A percentile compares a stretch with the other conserved stretches of the same genome.
phyloP scores from a whole-genome alignment of 306 rosid species.

The Luffa acutangula region DNA sequence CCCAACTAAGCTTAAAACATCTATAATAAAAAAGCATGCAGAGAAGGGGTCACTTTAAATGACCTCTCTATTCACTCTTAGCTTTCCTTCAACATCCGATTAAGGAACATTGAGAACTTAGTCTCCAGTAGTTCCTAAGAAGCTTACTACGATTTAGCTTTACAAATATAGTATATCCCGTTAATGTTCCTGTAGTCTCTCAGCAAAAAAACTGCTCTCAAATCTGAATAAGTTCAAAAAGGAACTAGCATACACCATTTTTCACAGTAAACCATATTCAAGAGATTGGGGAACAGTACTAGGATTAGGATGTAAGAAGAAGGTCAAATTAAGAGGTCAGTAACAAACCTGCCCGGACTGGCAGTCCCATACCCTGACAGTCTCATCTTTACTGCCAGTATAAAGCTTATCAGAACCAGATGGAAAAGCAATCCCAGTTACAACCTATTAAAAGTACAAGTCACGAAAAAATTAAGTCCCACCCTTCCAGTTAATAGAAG shows the following conservation, averaged over 20 bases:
- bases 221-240: neutral
- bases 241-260: neutral
- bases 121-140: neutral
- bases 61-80: neutral
- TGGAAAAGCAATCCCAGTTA: slow-evolving; percentile 78
- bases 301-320: slow-evolving; percentile 8
- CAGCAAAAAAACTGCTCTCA: neutral
- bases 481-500: neutral
- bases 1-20: neutral
- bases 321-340: neutral
- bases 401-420: slow-evolving; percentile 90
- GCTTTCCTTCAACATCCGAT: neutral
- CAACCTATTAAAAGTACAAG: slow-evolving; percentile 35
- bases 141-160: neutral
- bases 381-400: slow-evolving; percentile 84
- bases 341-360: slow-evolving; percentile 79
- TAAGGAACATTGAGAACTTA: neutral
- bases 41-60: neutral
- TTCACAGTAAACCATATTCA: neutral
- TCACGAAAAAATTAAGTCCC: neutral
- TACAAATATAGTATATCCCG: neutral
- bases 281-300: neutral
- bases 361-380: slow-evolving; percentile 89
- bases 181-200: neutral
- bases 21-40: neutral